Evolutionary conservation across 441 rosid species (phyloP), one percentile per base, ranked within the genome.

Genomic region (Pelargonium fulgidum): DNA sequence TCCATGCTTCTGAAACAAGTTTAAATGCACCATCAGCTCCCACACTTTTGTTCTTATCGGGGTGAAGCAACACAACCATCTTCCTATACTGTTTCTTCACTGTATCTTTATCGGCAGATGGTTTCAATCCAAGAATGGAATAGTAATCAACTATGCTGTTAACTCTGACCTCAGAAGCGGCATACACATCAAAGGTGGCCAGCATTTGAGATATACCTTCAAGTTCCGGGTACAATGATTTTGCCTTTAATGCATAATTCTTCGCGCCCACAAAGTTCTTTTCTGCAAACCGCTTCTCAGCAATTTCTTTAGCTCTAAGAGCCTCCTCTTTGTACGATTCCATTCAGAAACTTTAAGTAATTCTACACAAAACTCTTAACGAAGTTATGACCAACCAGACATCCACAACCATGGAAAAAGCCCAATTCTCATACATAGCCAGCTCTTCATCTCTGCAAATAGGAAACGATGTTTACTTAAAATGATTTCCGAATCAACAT

Each of bases 11-110:
- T 26, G 96, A 91, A 68, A 91, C 87, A 77, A 94, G 88, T 77
- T 90, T 91, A 76, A 94, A 93, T 0, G 98, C 99, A 63, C 99
- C 99, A 80, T 89, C 96, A 72, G 99, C 97, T 67, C 99, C 99
- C 56, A 91, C 81, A 44, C 90, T 86, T 82, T 89, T 91, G 80
- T 94, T 94, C 84, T 90, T 89, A 72, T 94, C 99, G 33, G 99
- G 96, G 70, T 94, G 99, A 42, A 94, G 96, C 82, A 87, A 73
- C 67, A 89, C 95, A 11, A 92, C 99, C 93, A 91, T 83, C 82
- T 87, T 94, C 85, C 72, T 83, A 70, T 85, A 94, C 83, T 89
- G 97, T 77, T 86, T 94, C 85, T 94, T 94, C 70, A 88, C 97
- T 9, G 93, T 85, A 61, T 85, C 83, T 75, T 81, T 89, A 62